Base-by-base conservation (phyloP, 371 early-diverging fungal genomes). In the Capillidium rhysosporum region DNA sequence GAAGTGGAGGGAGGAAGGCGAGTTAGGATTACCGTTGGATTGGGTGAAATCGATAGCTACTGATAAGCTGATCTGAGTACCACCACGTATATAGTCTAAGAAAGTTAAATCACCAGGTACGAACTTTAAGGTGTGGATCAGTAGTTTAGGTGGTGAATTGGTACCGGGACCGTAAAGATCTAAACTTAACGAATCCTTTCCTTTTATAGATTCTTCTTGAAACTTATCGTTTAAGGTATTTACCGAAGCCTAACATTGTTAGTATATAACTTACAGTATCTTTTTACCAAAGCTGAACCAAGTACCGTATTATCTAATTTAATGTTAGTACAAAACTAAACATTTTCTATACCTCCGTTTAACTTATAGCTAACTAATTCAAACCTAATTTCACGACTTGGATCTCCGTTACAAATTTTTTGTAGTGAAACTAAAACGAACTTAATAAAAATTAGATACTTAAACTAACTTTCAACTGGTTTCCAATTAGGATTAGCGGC, bases 21-120 rank as follows among this genome's bases (percentile, higher is more conserved):
- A 52, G 18, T 55, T 51, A 26, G 69, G 71, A 39, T 67, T 62
- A 0, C 70, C 72, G 51, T 75, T 75, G 9, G 67, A 67, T 49
- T 60, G 65, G 0, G 76, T 75, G 48, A 73, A 75, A 46, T 75
- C 76, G 30, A 75, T 67, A 12, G 71, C 74, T 18, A 69, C 67
- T 0, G 65, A 59, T 10, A 73, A 46, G 26, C 61, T 64, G 38
- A 73, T 61, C 23, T 66, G 61, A 0, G 65, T 55, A 4, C 73
- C 73, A 8, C 67, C 65, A 0, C 63, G 66, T 28, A 75, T 55
- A 54, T 72, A 72, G 49, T 75, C 75, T 38, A 75, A 54, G 54
- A 75, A 75, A 3, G 63, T 63, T 0, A 18, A 18, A 43, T 14
- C 18, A 18, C 43, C 43, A 16, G 43, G 43, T 7, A 43, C 43